A percentile compares a stretch with the other conserved stretches of the same genome.
Evolutionary conservation across 129 eudicot species (phyloP).

Genomic region (Calendula officinalis): DNA sequence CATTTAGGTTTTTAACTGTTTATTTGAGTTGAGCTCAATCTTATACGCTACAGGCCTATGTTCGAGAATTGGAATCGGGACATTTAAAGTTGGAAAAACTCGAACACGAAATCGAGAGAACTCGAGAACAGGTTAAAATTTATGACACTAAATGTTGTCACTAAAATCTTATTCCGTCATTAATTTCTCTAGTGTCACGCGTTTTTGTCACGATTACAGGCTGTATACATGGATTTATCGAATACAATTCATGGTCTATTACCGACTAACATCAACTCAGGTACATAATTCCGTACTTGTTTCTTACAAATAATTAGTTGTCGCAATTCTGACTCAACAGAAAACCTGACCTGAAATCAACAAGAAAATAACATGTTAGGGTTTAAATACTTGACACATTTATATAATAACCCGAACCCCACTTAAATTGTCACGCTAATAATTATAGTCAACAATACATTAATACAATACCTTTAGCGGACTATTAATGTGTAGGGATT

Average conservation of each 20-base stretch:
- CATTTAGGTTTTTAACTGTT: background rate
- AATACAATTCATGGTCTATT: constrained; percentile 36
- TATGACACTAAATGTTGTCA: background rate
- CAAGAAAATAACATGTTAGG: background rate
- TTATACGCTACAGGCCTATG: constrained; percentile 55
- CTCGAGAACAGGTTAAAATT: constrained; percentile 66
- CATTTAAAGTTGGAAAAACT: constrained; percentile 71
- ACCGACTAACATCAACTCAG: constrained; percentile 36
- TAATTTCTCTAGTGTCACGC: background rate
- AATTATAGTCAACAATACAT: no score
- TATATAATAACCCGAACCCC: no score
- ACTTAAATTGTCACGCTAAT: no score
- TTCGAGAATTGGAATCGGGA: constrained; percentile 75
- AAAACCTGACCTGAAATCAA: background rate
- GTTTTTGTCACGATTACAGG: constrained; percentile 32
- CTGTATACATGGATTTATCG: constrained; percentile 40
- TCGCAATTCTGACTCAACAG: no score
- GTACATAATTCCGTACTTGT: constrained; percentile 19
- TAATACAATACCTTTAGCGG: background rate
- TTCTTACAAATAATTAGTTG: background rate
- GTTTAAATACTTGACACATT: no score
- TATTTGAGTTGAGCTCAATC: background rate
- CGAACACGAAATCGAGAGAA: constrained; percentile 63
- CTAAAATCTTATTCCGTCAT: background rate
- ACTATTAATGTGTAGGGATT: constrained; percentile 38